Base-by-base conservation (phyloP, 768 basidiomycete genomes). In the Infundibulicybe gibba region DNA sequence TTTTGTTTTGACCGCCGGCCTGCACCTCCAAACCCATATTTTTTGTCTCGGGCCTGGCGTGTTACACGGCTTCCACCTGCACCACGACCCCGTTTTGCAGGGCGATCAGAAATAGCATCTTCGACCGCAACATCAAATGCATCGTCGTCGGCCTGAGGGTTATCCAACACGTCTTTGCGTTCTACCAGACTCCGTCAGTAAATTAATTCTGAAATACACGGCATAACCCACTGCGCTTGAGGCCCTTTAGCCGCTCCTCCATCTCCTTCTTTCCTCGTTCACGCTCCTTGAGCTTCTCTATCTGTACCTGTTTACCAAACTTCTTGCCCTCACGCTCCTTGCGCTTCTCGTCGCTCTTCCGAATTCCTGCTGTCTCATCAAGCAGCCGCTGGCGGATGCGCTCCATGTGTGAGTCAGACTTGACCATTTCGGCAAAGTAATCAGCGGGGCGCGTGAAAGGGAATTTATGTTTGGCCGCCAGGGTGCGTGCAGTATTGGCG, bases 381-480 rank as follows among this genome's bases (percentile, higher is more conserved):
- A 98, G 75, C 19, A 98, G 67, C 14, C 87, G 81, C 51, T 92
- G 86, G 45, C 97, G 87, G 54, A 98, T 90, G 49, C 93, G 83
- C 63, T 97, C 93, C 97, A 99, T 99, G 67, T 99, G 97, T 6
- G 88, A 73, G 57, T 99, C 97, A 30, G 85, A 86, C 67, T 98
- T 97, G 55, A 97, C 87, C 95, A 98, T 98, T 69, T 98, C 95
- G 17, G 95, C 95, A 54, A 95, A 98, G 64, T 94, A 98, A 67
- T 97, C 95, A 0, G 81, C 56, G 0, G 97, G 97, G 12, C 95
- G 87, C 9, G 90, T 87, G 68, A 97, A 98, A 0, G 94, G 84
- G 49, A 93, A 71, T 17, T 82, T 79, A 62, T 85, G 77, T 56
- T 89, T 85, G 11, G 76, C 68, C n/a, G 90, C 90, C n/a, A 93